Conservation (phyloP, 257 asterid species). For the Coffea canephora region DNA sequence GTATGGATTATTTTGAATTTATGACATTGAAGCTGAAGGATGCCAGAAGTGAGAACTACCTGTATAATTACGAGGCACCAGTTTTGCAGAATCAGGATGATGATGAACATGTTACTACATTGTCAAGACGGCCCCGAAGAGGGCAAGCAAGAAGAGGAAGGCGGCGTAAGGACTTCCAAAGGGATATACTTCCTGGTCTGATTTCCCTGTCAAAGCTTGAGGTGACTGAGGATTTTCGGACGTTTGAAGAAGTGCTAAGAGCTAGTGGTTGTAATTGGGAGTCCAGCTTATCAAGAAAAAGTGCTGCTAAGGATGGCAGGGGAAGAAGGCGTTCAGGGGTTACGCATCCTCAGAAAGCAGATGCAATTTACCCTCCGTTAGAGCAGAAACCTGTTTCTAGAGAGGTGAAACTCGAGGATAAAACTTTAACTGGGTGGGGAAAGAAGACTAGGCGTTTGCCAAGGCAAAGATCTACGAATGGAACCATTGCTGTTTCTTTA, state of each 20-base stretch:
- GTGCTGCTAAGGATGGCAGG: slow-evolving; percentile 32
- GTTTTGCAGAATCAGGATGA: slow-evolving; percentile 20
- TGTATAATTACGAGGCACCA: slow-evolving; percentile 13
- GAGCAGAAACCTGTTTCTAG: slow-evolving; percentile 28
- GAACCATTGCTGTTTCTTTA: slow-evolving; percentile 29
- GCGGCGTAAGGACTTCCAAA: slow-evolving; percentile 55
- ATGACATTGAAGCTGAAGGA: slow-evolving; percentile 64
- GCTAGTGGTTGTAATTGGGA: slow-evolving; percentile 33
- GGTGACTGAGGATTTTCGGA: slow-evolving; percentile 67
- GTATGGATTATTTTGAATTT: slow-evolving; percentile 61
- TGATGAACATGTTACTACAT: slow-evolving; percentile 23
- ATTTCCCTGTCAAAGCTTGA: slow-evolving; percentile 56
- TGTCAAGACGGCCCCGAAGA: slow-evolving; percentile 41
- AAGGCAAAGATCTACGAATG: slow-evolving; percentile 46
- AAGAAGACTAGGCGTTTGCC: slow-evolving; percentile 72
- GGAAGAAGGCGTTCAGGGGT: slow-evolving; percentile 39
- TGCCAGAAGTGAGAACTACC: slow-evolving; percentile 31
- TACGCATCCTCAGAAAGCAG: slow-evolving; percentile 14
- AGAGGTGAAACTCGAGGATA: slow-evolving; percentile 31
- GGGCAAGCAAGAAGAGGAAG: slow-evolving; percentile 52
- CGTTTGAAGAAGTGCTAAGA: slow-evolving; percentile 52
- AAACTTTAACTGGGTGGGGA: slow-evolving; percentile 65
- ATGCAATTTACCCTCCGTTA: slow-evolving; percentile 18
- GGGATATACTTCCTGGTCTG: slow-evolving; percentile 68
- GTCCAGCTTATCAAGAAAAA: slow-evolving; percentile 25